phyloP scores from a whole-genome alignment of 1,284 basidiomycete genomes.

The Leccinum griseonigrum region DNA sequence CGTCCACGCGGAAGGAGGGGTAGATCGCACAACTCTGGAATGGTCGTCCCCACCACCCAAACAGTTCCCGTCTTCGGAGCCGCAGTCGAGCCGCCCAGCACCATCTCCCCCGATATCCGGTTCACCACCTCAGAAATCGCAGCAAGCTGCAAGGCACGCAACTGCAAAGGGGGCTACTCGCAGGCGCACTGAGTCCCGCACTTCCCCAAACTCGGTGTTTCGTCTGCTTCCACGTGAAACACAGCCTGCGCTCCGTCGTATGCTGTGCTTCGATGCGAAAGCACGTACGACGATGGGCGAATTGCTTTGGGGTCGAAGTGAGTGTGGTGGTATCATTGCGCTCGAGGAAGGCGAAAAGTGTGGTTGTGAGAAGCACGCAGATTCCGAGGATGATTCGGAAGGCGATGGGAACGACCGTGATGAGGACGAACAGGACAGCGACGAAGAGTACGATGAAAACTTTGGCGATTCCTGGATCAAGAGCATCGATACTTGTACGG shows the following conservation, averaged over 20 bases:
- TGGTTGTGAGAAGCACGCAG: slow-evolving; percentile 63
- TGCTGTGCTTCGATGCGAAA: slow-evolving; percentile 90
- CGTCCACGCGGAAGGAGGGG: background rate
- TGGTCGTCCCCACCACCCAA: slow-evolving; percentile 14
- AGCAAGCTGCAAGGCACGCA: slow-evolving; percentile 9
- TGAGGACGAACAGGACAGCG: slow-evolving; percentile 35
- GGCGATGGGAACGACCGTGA: slow-evolving; percentile 13
- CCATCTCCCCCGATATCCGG: slow-evolving; percentile 18
- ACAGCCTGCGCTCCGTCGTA: slow-evolving; percentile 83
- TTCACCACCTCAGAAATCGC: slow-evolving; percentile 4
- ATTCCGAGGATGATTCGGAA: slow-evolving; percentile 23
- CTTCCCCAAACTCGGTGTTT: slow-evolving; percentile 95
- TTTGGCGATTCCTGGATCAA: slow-evolving; percentile 79
- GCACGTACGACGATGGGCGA: slow-evolving; percentile 94
- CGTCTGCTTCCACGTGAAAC: slow-evolving; percentile 94
- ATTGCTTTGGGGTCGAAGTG: slow-evolving; percentile 79
- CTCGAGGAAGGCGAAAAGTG: slow-evolving; percentile 32
- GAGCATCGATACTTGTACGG: slow-evolving; percentile 70
- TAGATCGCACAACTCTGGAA: slow-evolving; percentile 15
- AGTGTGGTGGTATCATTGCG: slow-evolving; percentile 65
- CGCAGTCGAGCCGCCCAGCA: slow-evolving; percentile 21
- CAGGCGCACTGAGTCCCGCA: slow-evolving; percentile 67
- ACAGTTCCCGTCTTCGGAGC: slow-evolving; percentile 18
- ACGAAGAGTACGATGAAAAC: slow-evolving; percentile 70
- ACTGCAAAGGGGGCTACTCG: slow-evolving; percentile 33